Evolutionary conservation across 805 yeast genomes (phyloP), one percentile per base, ranked within the genome.

Genomic region (Kurtzmaniella cleridarum): DNA sequence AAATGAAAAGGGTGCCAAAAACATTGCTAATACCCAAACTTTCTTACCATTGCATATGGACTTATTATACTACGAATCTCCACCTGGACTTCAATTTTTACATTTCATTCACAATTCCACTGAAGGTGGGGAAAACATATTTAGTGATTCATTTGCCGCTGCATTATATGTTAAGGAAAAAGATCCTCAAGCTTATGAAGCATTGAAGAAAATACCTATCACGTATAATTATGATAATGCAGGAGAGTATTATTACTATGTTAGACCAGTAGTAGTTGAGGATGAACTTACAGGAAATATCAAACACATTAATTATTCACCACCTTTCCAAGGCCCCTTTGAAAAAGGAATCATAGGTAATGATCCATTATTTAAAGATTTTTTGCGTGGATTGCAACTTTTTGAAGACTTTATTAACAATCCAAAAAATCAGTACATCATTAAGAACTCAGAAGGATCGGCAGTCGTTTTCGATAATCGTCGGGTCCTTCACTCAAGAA

Each of bases 251-350:
- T 85, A 84, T 52, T 78, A 72, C 55, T 78, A 75, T 44, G 66
- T 74, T 18, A 66, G 86, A 29, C 86, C 85, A 3, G 59, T 82
- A 40, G 68, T 84, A 12, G 83, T 77, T 24, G 84, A 80, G 47
- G 75, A 73, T 41, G 64, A 65, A 14, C 53, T 54, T 12, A 39
- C 52, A 13, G 56, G 62, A 4, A 54, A 47, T 3, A 74, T 82
- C 45, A 73, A 72, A 47, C 79, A 74, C 38, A 75, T 83, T 14
- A 82, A 81, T 53, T 84, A 84, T 56, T 79, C 91, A 0, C 93
- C 95, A 2, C 91, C 90, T 9, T 84, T 82, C 63, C 95, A 84
- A 53, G 91, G 85, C 0, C 91, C 91, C 1, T 76, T 79, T 41
- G 87, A 82, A 45, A 61, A 60, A 40, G 79, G 79, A 14, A 66